Evolutionary conservation across 2,329 filamentous ascomycete genomes (phyloP), one percentile per base, ranked within the genome.

Genomic region (Sclerotinia spermophila): DNA sequence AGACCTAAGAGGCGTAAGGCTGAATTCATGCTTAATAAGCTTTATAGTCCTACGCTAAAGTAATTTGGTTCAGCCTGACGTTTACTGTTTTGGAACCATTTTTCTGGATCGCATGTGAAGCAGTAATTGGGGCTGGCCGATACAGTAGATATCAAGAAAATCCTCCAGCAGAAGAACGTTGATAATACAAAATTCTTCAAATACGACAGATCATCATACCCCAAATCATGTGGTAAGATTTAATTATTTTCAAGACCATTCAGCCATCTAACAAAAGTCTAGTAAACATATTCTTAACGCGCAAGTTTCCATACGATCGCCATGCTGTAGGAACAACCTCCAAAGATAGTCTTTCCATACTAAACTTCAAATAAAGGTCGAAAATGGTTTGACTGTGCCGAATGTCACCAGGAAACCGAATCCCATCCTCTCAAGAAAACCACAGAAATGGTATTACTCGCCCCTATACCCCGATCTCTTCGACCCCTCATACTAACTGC

Each of bases 231-330:
- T 79, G 78, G 78, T 79, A 72, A 74, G 75, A 45, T 11, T 7
- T 60, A 56, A 17, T 44, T 35, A 6, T 19, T 55, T 24, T 30
- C 33, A 15, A 35, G 19, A 38, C 19, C 24, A 48, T 55, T 72
- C 71, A 56, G 72, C 61, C 35, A 35, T 27, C 17, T 53, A 74
- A 71, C 67, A 61, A 38, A 55, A 11, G 38, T 64, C 69, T 77
- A 97, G 96, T 86, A 98, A 98, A 87, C 96, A 99, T 85, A 86
- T 99, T 79, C 90, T 99, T 81, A 99, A 99, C 85, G 96, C 95
- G 74, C 96, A 99, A 83, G 96, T 99, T 79, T 86, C 95, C 71
- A 96, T 99, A 83, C 92, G 96, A 77, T 96, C 94, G 70, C 92
- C 94, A 73, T 99, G 96, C 86, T 99, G 96, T 95, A 87, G 78